Evolutionary conservation across 1,284 basidiomycete species (phyloP).

Genomic region (Cerioporus squamosus): DNA sequence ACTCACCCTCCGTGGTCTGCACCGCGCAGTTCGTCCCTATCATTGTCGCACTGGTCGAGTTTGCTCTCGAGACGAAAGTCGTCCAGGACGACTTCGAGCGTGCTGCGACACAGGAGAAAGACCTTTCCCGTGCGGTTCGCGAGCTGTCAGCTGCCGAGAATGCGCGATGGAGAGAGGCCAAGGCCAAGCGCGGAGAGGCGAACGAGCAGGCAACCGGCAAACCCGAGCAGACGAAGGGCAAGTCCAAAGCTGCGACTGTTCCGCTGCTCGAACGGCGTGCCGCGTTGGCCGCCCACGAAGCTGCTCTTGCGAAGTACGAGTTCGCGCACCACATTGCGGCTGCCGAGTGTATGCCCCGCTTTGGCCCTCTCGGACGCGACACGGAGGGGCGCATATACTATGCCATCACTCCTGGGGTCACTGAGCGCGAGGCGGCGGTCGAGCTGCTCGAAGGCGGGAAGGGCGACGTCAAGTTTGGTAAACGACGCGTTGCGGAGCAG

Average conservation of each 20-base stretch:
- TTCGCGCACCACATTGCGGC: slow-evolving; percentile 33
- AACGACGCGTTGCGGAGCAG: slow-evolving; percentile 43
- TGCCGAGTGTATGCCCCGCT: slow-evolving; percentile 35
- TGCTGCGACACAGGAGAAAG: slow-evolving; percentile 56
- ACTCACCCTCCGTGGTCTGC: slow-evolving; percentile 38
- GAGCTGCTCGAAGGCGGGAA: slow-evolving; percentile 35
- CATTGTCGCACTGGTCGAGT: slow-evolving; percentile 58
- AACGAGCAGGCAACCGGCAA: slow-evolving; percentile 10
- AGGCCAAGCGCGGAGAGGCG: slow-evolving; percentile 3
- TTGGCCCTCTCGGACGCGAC: slow-evolving; percentile 41
- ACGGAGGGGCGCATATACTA: slow-evolving; percentile 43
- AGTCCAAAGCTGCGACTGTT: slow-evolving; percentile 38
- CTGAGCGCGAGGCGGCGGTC: slow-evolving; percentile 37
- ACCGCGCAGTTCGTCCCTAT: slow-evolving; percentile 71
- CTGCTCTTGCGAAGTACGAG: slow-evolving; percentile 34
- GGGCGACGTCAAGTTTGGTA: slow-evolving; percentile 32
- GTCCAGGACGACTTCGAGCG: slow-evolving; percentile 64
- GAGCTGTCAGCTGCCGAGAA: slow-evolving; percentile 52
- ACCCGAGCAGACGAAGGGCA: slow-evolving; percentile 47
- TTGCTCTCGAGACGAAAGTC: slow-evolving; percentile 46
- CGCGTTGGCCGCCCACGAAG: slow-evolving; percentile 33
- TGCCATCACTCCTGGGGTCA: slow-evolving; percentile 34
- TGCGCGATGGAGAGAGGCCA: slow-evolving; percentile 45
- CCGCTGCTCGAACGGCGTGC: slow-evolving; percentile 8
- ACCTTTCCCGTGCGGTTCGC: slow-evolving; percentile 50